Evolutionary conservation across 169 alveolate genomes (phyloP).

Genomic region (Plasmodium coatneyi): DNA sequence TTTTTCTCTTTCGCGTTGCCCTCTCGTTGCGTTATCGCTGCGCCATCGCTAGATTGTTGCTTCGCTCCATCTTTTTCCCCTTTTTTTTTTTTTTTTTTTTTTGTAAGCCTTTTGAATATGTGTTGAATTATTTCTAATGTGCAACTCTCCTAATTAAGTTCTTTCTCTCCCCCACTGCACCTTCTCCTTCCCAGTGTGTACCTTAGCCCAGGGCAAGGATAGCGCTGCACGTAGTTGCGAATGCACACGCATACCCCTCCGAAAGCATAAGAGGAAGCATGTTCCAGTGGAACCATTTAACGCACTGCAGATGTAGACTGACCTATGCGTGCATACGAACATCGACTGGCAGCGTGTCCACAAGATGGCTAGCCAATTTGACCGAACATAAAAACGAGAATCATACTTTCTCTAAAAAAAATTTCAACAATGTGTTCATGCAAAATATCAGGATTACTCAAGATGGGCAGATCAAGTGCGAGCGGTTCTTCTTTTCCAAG

Average conservation of each 20-base stretch:
- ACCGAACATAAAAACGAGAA: slow-evolving; percentile 31
- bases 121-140: background rate
- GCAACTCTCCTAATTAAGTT: background rate
- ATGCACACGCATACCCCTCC: background rate
- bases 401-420: slow-evolving; percentile 38
- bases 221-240: background rate
- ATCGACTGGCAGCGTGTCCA: background rate
- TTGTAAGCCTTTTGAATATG: background rate
- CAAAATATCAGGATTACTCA: slow-evolving; percentile 52
- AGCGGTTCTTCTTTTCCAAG: slow-evolving; percentile 27
- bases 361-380: slow-evolving; percentile 11
- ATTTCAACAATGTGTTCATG: slow-evolving; percentile 58
- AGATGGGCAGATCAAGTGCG: slow-evolving; percentile 40
- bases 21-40: background rate
- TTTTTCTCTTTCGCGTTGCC: background rate
- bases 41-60: background rate
- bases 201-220: background rate
- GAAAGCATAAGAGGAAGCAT: slow-evolving; percentile 7
- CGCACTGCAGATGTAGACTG: slow-evolving; percentile 8
- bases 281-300: slow-evolving; percentile 25
- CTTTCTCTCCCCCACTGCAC: background rate
- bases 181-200: background rate
- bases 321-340: background rate
- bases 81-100: background rate
- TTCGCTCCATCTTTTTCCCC: background rate